Percentiles rank a stretch among this genome's conserved stretches.
Evolutionary conservation across 495 filamentous ascomycete genomes (phyloP).

Genomic region (Xylaria longipes): DNA sequence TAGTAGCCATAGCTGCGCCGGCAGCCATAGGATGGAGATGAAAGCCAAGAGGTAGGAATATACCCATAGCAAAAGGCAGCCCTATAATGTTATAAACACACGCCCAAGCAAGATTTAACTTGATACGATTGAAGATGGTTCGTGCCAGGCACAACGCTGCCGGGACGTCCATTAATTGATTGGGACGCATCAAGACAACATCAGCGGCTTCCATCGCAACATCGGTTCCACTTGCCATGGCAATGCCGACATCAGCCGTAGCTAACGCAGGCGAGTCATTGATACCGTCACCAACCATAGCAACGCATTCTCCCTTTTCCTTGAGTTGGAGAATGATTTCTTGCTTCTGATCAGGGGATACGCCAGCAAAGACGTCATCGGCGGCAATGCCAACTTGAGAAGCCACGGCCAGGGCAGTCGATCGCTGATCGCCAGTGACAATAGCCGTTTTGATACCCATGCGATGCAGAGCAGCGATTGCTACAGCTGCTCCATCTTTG

Average conservation of each 20-base stretch:
- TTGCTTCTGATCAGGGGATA: constrained; percentile 88
- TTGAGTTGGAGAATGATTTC: constrained; percentile 80
- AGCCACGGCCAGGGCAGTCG: constrained; percentile 83
- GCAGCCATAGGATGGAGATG: constrained; percentile 94
- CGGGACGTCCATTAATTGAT: constrained; percentile 90
- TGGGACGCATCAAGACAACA: constrained; percentile 91
- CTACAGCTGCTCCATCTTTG: constrained; percentile 83
- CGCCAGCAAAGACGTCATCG: constrained; percentile 77
- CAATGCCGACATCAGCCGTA: constrained; percentile 90
- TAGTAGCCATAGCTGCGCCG: constrained; percentile 91
- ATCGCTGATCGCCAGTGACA: constrained; percentile 89
- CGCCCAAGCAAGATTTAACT: constrained; percentile 89
- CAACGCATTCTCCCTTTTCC: constrained; percentile 73
- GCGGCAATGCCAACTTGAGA: constrained; percentile 78
- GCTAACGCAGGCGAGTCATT: constrained; percentile 97
- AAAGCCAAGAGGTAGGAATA: constrained; percentile 86
- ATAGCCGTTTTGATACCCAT: constrained; percentile 88
- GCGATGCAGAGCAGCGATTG: constrained; percentile 79
- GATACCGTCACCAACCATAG: constrained; percentile 99
- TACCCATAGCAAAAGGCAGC: constrained; percentile 94
- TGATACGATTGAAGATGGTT: constrained; percentile 90
- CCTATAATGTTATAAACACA: constrained; percentile 93
- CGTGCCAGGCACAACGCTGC: constrained; percentile 82
- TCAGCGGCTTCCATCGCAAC: constrained; percentile 98
- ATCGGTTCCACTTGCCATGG: constrained; percentile 90